These are phyloP conservation scores for Phytopythium boreale DNA, from an alignment of 352 stramenopile genomes.

Conservation along the genomic window DNA sequence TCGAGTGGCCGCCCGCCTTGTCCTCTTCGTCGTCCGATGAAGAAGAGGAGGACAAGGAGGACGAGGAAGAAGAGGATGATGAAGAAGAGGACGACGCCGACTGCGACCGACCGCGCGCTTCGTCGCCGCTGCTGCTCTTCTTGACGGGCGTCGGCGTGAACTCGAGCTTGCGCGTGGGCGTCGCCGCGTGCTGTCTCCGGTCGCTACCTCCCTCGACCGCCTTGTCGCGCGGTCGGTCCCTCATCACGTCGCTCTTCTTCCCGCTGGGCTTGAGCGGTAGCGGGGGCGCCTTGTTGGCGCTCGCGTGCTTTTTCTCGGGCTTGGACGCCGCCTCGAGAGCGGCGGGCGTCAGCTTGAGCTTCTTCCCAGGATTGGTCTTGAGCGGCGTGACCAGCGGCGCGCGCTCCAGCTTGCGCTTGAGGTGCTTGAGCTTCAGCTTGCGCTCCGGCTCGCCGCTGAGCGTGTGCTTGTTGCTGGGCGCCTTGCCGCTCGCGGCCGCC, in stretches of 20 bases:
- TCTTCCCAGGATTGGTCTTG: slow-evolving; percentile 21
- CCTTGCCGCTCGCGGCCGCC: slow-evolving; percentile 9
- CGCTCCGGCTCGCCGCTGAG: slow-evolving; percentile 30
- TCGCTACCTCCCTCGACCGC: background rate
- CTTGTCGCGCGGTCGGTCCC: background rate
- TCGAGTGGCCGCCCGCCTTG: slow-evolving; percentile 28
- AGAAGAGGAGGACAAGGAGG: slow-evolving; percentile 22
- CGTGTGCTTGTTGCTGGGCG: slow-evolving; percentile 27
- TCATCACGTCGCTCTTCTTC: background rate
- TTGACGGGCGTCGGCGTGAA: slow-evolving; percentile 42
- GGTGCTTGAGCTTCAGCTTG: slow-evolving; percentile 27
- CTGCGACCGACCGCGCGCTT: slow-evolving; percentile 6
- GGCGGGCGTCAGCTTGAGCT: slow-evolving; percentile 19
- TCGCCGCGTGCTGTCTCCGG: background rate
- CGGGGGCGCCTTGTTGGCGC: background rate
- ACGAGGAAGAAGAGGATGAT: background rate
- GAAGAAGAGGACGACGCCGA: background rate
- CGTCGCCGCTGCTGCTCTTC: background rate
- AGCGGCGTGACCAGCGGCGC: slow-evolving; percentile 7
- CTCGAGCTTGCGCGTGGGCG: slow-evolving; percentile 40
- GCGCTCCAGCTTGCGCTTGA: slow-evolving; percentile 30
- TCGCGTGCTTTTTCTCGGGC: slow-evolving; percentile 14
- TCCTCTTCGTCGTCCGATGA: slow-evolving; percentile 23
- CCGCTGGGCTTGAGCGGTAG: background rate
- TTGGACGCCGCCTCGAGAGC: background rate